Evolutionary conservation across 306 rosid genomes (phyloP), one percentile per base, ranked within the genome.

Genomic region (Trifolium repens): DNA sequence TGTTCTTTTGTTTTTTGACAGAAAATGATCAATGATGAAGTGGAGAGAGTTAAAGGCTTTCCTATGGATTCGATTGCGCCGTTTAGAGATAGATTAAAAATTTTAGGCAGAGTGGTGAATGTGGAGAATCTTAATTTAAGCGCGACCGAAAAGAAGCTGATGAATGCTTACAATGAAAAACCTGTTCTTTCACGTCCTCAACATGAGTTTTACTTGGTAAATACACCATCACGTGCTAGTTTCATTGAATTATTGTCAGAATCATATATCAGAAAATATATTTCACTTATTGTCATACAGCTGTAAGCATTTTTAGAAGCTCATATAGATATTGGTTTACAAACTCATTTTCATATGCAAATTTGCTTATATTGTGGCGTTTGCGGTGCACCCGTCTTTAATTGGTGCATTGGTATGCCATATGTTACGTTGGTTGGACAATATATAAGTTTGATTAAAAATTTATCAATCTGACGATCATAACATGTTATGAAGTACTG

Each of bases 151-250:
- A 94, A 87, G 89, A 94, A 89, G 89, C 88, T 94, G 32, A 84
- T 94, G 92, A 92, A 82, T 77, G 93, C 97, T 34, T 94, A 89
- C 89, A 94, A 94, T n/a, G 98, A 94, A 87, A 94, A 89, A 40
- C 98, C 98, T 76, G 90, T 92, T 58, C 96, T 94, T 75, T 90
- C 99, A 10, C 97, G 99, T 9, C 99, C 99, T 52, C 99, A 94
- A 50, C 99, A 94, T 9, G 99, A 94, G 69, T 94, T 92, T 87
- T 94, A 66, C 88, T 77, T 88, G 96, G 99, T 94, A 82, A 73
- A 32, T 75, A 66, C 73, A 40, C 37, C 65, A 63, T 9, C 40
- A 34, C 59, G 22, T 24, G 34, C 65, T 76, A 54, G 61, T 61
- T 61, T 32, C 7, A 0, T 32, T 3, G 22, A 61, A 26, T 58